Base-by-base conservation (phyloP, 352 stramenopile species). In the Phytophthora constricta region DNA sequence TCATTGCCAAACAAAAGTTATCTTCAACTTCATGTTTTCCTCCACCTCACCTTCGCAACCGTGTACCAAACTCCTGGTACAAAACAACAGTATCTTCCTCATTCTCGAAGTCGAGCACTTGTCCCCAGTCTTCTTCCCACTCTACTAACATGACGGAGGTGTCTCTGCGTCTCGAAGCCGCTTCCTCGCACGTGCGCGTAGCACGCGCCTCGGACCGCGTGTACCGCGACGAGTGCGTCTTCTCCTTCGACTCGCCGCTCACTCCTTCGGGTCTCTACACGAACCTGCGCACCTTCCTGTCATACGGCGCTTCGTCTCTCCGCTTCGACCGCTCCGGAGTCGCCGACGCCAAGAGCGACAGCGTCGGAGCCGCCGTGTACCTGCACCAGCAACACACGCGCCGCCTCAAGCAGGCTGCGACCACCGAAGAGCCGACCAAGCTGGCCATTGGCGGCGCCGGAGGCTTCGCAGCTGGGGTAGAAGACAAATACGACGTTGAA, bases 181-280 rank as follows among this genome's bases (percentile, higher is more conserved):
- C 76, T 13, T 68, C 76, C 13, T 53, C 75, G 19, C 70, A 59
- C 39, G 82, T 86, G 42, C 77, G 80, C 56, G 54, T 92, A 8
- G 80, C 87, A 33, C 74, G 73, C 25, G 77, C 75, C 26, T 77
- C 76, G 7, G 82, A 91, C 58, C 80, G 83, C 56, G 97, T 99
- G 41, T 98, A 95, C 71, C 98, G 98, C 57, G 96, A 98, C 46
- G 97, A 99, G 79, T 99, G 97, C 80, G 91, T 97, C 43, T 98
- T 98, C 68, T 98, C 90, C 17, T 99, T 99, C 74, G 92, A 99
- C 72, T 97, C 90, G 45, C 48, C 86, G 41, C 77, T 93, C 20
- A 87, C 81, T 2, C 58, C 75, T 10, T 66, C 73, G 2, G 89
- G 89, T 37, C 58, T 95, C 39, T 96, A 92, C 65, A 97, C 98